phyloP scores from a whole-genome alignment of 129 eudicot genomes.

The Cynara cardunculus region DNA sequence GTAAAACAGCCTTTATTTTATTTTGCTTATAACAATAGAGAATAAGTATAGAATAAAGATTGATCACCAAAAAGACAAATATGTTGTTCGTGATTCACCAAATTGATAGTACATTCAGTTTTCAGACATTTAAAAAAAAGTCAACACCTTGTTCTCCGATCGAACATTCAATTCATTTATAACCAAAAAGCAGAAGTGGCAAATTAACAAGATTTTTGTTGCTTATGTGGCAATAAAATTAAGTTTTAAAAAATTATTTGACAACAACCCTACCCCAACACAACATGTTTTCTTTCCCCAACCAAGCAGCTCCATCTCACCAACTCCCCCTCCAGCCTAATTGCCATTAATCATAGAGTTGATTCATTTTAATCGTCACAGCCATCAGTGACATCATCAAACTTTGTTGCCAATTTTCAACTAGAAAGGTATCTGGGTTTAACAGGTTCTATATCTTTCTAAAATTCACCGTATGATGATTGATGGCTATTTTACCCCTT shows the following conservation, averaged over 20 bases:
- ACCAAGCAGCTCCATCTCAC: not conserved
- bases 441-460: not conserved
- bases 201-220: not conserved
- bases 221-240: not conserved
- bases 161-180: not conserved
- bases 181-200: slow-evolving; percentile 6
- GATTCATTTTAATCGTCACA: not conserved
- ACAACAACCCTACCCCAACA: not conserved
- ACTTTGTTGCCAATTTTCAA: not conserved
- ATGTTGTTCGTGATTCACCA: not conserved
- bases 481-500: not conserved
- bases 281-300: not conserved
- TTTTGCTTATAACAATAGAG: not conserved
- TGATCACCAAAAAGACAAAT: not conserved
- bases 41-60: not conserved
- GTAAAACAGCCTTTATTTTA: not conserved
- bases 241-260: not conserved
- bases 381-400: not conserved
- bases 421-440: not conserved
- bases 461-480: not conserved
- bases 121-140: not conserved
- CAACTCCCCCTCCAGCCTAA: not conserved
- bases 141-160: not conserved
- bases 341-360: not conserved
- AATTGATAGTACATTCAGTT: not conserved